Percentiles rank a stretch among this genome's conserved stretches.
Conservation (phyloP, 208 protist genomes). For the Wallacemonas sp. region DNA sequence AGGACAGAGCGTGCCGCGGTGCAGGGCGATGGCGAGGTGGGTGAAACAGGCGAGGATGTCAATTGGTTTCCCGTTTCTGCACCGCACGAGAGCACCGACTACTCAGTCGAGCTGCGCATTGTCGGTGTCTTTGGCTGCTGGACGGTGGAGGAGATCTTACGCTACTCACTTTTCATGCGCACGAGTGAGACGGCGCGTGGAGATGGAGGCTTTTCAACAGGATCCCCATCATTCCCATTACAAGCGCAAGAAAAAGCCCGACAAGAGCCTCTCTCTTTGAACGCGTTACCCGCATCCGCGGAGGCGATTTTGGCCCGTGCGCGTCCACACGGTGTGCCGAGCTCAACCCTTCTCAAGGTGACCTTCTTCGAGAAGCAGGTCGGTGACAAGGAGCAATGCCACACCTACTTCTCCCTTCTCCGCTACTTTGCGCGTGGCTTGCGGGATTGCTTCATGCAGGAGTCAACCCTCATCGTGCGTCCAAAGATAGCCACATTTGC, state of each 20-base stretch:
- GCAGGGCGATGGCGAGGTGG: too few relatives aligned
- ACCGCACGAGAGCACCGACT: constrained; percentile 10
- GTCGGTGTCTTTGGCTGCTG: constrained; percentile 55
- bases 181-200: too few relatives aligned
- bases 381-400: constrained; percentile 59
- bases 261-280: background rate
- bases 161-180: constrained; percentile 21
- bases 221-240: too few relatives aligned
- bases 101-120: constrained; percentile 32
- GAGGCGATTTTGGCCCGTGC: constrained; percentile 18
- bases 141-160: constrained; percentile 44
- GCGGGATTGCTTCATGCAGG: constrained; percentile 21
- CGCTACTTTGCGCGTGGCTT: constrained; percentile 46
- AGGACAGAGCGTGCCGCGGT: too few relatives aligned
- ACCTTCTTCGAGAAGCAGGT: constrained; percentile 56
- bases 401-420: constrained; percentile 50
- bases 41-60: too few relatives aligned
- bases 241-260: too few relatives aligned
- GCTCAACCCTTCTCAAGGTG: constrained; percentile 24
- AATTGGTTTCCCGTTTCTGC: background rate
- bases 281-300: background rate
- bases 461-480: background rate
- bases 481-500: background rate
- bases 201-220: too few relatives aligned
- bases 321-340: constrained; percentile 25